These are phyloP conservation scores for Stereocaulon alpinum DNA, from an alignment of 495 filamentous ascomycete genomes.

Conservation along the genomic window DNA sequence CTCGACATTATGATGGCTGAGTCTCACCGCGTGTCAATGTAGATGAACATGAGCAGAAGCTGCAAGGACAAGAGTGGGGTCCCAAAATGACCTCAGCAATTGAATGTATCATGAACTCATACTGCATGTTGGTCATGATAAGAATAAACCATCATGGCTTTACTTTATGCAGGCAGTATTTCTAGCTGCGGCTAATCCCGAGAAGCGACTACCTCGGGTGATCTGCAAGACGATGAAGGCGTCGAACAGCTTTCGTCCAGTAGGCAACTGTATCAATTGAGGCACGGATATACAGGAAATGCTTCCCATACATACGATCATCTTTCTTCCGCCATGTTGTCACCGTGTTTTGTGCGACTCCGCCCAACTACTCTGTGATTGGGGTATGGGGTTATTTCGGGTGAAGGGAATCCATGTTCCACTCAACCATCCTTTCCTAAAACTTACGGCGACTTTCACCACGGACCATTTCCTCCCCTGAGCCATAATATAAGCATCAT, in stretches of 20 bases:
- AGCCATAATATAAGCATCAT: too few species aligned
- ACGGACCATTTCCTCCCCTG: neutral
- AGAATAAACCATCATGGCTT: neutral
- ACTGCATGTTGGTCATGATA: neutral
- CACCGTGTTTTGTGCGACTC: neutral
- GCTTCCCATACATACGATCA: neutral
- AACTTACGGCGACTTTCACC: neutral
- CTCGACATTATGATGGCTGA: too few species aligned
- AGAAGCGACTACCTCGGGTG: neutral
- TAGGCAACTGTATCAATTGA: neutral
- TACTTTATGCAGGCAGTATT: neutral
- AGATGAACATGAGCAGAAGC: too few species aligned
- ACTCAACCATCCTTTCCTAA: neutral
- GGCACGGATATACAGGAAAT: neutral
- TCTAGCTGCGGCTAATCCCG: neutral
- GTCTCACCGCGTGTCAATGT: too few species aligned
- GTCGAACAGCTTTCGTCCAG: neutral
- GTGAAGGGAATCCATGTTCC: slow-evolving; percentile 10
- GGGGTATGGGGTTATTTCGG: neutral
- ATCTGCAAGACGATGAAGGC: neutral
- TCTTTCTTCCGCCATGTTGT: neutral
- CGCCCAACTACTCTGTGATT: neutral
- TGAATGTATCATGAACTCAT: neutral
- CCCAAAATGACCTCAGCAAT: neutral
- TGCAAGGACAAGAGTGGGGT: too few species aligned